Percentiles rank a stretch among this genome's conserved stretches.
Conservation (phyloP, 176 grass and related monocot species). For the Musa beccarii region DNA sequence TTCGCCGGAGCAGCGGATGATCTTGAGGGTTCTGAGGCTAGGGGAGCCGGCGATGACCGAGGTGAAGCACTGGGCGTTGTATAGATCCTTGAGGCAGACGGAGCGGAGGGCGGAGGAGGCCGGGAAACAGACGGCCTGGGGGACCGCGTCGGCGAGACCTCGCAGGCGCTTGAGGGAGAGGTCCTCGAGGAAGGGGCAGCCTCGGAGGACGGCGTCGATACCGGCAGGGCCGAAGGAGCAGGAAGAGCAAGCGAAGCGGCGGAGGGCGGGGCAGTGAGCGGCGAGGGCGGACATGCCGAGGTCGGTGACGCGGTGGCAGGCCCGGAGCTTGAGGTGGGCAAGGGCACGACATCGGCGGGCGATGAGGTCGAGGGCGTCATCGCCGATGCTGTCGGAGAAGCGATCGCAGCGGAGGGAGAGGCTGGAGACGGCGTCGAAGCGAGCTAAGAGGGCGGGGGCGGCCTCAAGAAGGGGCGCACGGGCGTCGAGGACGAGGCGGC, state of each 20-base stretch:
- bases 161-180: neutral
- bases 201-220: neutral
- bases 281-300: neutral
- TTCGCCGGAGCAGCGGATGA: conserved; percentile 11
- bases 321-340: neutral
- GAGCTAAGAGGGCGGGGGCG: neutral
- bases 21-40: conserved; percentile 10
- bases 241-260: neutral
- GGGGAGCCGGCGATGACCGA: conserved; percentile 3
- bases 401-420: conserved; percentile 6
- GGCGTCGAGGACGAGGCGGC: neutral
- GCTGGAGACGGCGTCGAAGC: neutral
- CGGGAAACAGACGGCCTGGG: neutral
- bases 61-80: neutral
- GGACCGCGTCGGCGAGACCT: neutral
- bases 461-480: neutral
- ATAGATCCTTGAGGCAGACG: conserved; percentile 4
- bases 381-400: neutral
- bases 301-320: neutral
- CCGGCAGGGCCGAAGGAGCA: neutral
- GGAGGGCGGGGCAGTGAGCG: neutral
- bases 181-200: neutral
- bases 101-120: neutral
- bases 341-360: neutral
- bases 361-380: neutral